Evolutionary conservation across 192 early-diverging fungal genomes (phyloP), one percentile per base, ranked within the genome.

Genomic region (Neocallimastix lanati): DNA sequence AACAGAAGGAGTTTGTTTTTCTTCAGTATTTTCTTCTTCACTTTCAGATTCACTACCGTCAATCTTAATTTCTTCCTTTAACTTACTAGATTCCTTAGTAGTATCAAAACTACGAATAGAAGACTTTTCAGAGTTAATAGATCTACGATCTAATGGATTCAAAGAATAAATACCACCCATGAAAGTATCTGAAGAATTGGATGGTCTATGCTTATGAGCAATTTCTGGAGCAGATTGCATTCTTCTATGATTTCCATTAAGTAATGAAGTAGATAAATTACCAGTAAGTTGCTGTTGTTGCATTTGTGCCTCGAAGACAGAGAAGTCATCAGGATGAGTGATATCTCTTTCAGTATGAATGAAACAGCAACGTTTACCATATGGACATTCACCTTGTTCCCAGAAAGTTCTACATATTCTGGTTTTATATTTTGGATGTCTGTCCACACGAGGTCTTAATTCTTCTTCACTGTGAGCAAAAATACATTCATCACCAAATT

Each of bases 401-500:
- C 50, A 67, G 50, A 67, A 67, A 67, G 50, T 67, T 67, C 50
- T 67, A n/a, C 50, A 67, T n/a, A 67, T 67, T 67, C 50, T 67
- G 25, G 50, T 67, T 25, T 67, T 67, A n/a, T 67, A 67, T 67
- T 67, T 67, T 67, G 50, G 50, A 16, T 67, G 50, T 67, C 50
- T 67, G 25, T 67, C 50, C 5, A 67, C 50, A 67, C 50, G 50
- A n/a, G 50, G 50, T 67, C 50, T 67, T 67, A 67, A 67, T 67
- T 67, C 50, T 67, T 67, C 50, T 67, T 67, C 50, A 67, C 50
- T 67, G 25, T 67, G 50, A 9, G 50, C 50, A 67, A 67, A 67
- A n/a, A 67, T 67, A 67, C 50, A 67, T 67, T 67, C 50, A 67
- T 67, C 50, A 67, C 50, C 50, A 67, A 67, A 90, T 87, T 85